Evolutionary conservation across 345 rosid species (phyloP).

Genomic region (Durio zibethinus): DNA sequence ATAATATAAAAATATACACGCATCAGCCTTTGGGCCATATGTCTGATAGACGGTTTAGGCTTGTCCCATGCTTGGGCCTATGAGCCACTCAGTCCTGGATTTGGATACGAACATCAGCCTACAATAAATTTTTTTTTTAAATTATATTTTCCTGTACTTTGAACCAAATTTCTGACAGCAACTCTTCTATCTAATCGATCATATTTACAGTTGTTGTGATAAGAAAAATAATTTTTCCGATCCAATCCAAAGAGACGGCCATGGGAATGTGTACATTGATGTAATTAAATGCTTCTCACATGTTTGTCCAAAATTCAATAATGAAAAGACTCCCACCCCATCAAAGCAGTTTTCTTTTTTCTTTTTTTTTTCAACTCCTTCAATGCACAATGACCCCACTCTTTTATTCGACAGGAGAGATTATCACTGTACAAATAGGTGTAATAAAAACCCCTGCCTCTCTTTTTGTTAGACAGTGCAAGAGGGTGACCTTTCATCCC

Average conservation of each 20-base stretch:
- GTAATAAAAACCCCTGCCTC: neutral
- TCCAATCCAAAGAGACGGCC: too few relatives aligned
- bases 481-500: neutral
- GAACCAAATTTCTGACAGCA: too few relatives aligned
- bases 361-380: neutral
- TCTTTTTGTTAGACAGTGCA: neutral
- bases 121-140: too few relatives aligned
- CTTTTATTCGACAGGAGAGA: neutral
- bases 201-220: too few relatives aligned
- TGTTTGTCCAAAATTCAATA: slow-evolving; percentile 18
- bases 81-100: neutral
- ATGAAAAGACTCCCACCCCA: slow-evolving; percentile 18
- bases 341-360: neutral
- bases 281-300: slow-evolving; percentile 20
- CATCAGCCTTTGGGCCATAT: neutral
- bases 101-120: neutral
- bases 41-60: neutral
- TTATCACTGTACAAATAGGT: neutral
- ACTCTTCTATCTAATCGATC: too few relatives aligned
- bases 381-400: neutral
- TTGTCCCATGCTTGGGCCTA: neutral
- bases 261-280: neutral
- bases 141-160: too few relatives aligned
- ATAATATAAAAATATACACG: too few relatives aligned
- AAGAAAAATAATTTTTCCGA: too few relatives aligned